These are phyloP conservation scores for Hylodesmum podocarpum DNA, from an alignment of 306 rosid genomes.

Conservation along the genomic window DNA sequence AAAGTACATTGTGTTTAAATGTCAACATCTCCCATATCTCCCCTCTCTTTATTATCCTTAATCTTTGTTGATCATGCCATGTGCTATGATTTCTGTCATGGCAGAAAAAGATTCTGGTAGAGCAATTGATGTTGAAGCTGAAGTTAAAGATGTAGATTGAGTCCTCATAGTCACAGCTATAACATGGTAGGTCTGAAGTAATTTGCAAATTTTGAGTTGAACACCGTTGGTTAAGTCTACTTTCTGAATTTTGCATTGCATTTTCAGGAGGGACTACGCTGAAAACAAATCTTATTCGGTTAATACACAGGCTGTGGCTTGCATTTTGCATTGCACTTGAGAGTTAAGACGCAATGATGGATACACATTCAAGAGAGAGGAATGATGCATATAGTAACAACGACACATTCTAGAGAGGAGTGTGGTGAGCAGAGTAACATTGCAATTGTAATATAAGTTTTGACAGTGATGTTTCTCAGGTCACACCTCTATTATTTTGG, in stretches of 20 bases:
- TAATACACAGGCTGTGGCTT: background rate
- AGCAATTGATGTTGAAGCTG: constrained; percentile 90
- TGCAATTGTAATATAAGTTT: constrained; percentile 48
- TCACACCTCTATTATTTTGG: constrained; percentile 35
- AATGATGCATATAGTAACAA: background rate
- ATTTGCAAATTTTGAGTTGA: constrained; percentile 6
- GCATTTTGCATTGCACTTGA: constrained; percentile 4
- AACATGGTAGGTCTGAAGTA: constrained; percentile 31
- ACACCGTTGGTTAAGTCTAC: background rate
- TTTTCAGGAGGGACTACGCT: constrained; percentile 18
- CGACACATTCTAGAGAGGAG: constrained; percentile 22
- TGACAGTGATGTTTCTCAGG: constrained; percentile 48
- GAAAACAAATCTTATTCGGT: background rate
- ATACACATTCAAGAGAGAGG: background rate
- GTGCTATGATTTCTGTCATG: background rate
- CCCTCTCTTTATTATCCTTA: background rate
- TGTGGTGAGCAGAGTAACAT: constrained; percentile 31
- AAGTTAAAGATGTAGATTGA: constrained; percentile 87
- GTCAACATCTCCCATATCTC: background rate
- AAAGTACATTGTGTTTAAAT: background rate
- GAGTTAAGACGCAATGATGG: constrained; percentile 5
- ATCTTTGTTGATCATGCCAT: background rate
- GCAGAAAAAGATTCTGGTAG: constrained; percentile 65
- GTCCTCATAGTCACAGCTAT: constrained; percentile 19
- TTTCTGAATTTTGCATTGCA: background rate